Conservation (phyloP, 805 yeast genomes). For the Tetrapisispora namnaoensis region DNA sequence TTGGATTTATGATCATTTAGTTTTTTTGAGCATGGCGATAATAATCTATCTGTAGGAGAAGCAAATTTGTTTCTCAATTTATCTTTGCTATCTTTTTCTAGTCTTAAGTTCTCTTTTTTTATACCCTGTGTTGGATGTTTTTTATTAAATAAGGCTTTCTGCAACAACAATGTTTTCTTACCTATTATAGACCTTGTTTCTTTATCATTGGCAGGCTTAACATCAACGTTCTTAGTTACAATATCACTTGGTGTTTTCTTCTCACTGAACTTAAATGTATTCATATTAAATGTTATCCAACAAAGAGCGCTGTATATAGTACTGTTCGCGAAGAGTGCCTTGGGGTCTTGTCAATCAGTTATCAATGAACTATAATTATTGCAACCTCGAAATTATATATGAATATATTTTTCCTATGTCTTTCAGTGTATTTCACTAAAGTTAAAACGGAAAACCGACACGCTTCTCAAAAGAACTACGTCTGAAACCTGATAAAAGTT, state of each 20-base stretch:
- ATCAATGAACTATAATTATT: too few relatives aligned
- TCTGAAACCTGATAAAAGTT: too few relatives aligned
- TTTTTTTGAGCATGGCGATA: slow-evolving; percentile 52
- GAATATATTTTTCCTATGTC: too few relatives aligned
- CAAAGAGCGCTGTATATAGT: neutral
- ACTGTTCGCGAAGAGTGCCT: neutral
- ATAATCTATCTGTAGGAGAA: slow-evolving; percentile 48
- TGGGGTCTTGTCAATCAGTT: too few relatives aligned
- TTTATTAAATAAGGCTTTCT: slow-evolving; percentile 20
- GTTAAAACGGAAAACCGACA: too few relatives aligned
- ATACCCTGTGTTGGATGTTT: slow-evolving; percentile 3
- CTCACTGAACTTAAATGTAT: neutral
- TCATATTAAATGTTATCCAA: neutral
- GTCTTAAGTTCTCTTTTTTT: neutral
- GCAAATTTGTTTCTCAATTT: slow-evolving; percentile 24
- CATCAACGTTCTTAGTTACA: neutral
- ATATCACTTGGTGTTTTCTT: neutral
- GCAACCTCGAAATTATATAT: too few relatives aligned
- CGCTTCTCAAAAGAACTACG: too few relatives aligned
- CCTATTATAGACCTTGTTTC: neutral
- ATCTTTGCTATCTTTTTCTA: neutral
- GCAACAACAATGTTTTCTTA: slow-evolving; percentile 6
- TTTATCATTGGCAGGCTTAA: neutral
- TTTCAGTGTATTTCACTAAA: too few relatives aligned
- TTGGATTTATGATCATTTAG: slow-evolving; percentile 38